phyloP scores from a whole-genome alignment of 768 basidiomycete species.

The Jaapia argillacea region DNA sequence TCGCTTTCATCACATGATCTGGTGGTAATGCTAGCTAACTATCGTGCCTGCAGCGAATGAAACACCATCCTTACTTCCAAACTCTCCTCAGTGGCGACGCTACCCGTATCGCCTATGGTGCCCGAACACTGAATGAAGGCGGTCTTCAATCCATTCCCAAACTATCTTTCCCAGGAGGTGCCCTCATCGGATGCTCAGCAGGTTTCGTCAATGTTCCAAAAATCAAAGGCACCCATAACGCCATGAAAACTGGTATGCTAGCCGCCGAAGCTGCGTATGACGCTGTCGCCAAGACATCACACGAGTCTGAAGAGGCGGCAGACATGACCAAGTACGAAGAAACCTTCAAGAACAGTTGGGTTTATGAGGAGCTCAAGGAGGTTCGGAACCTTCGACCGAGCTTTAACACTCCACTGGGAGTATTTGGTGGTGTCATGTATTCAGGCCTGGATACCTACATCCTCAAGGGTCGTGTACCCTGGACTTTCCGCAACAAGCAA shows the following conservation, averaged over 20 bases:
- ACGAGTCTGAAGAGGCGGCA: conserved; percentile 17
- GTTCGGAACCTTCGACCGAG: conserved; percentile 88
- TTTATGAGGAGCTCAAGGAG: conserved; percentile 77
- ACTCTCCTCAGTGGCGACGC: conserved; percentile 64
- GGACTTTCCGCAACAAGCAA: conserved; percentile 75
- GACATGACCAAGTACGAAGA: conserved; percentile 71
- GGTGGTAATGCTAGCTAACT: no score
- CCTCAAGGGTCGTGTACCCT: conserved; percentile 77
- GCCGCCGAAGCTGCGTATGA: conserved; percentile 84
- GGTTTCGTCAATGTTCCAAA: conserved; percentile 96
- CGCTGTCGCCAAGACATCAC: conserved; percentile 28
- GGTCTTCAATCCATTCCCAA: conserved; percentile 87
- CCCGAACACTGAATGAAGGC: conserved; percentile 84
- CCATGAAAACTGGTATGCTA: conserved; percentile 98
- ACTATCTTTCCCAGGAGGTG: conserved; percentile 86
- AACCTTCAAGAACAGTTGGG: conserved; percentile 69
- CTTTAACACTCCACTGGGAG: conserved; percentile 71
- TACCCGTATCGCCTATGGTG: conserved; percentile 84
- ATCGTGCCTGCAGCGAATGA: conserved; percentile 54
- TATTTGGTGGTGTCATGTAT: conserved; percentile 83
- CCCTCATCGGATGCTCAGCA: conserved; percentile 89
- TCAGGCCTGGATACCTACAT: conserved; percentile 83
- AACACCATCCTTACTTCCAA: conserved; percentile 91
- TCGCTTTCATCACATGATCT: no score
- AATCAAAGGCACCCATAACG: conserved; percentile 98